Evolutionary conservation across 2,329 filamentous ascomycete genomes (phyloP).

Genomic region (Didymella pinodella): DNA sequence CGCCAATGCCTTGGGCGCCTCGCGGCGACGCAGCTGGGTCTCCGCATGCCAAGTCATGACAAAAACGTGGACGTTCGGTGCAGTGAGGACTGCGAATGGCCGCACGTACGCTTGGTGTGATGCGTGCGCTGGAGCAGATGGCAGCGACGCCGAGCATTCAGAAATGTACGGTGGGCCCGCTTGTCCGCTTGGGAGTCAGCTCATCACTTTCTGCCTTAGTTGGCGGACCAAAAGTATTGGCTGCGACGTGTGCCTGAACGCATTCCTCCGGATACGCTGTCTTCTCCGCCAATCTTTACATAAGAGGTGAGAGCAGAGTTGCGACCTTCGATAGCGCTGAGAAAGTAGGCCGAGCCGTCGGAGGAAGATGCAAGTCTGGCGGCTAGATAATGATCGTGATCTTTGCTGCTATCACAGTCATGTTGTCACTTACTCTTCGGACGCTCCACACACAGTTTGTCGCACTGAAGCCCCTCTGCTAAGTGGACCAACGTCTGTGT

Average conservation of each 20-base stretch:
- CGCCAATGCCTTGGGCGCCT: constrained; percentile 34
- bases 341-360: constrained; percentile 8
- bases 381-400: not conserved
- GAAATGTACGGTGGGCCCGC: constrained; percentile 23
- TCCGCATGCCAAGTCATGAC: constrained; percentile 20
- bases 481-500: constrained; percentile 11
- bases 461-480: constrained; percentile 9
- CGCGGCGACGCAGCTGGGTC: constrained; percentile 6
- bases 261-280: constrained; percentile 12
- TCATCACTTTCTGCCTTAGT: constrained; percentile 21
- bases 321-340: constrained; percentile 1
- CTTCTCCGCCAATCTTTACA: constrained; percentile 13
- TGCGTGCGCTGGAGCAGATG: constrained; percentile 9
- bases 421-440: constrained; percentile 13
- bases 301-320: constrained; percentile 1
- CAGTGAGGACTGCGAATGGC: constrained; percentile 1
- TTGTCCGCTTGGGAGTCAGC: constrained; percentile 22
- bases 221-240: constrained; percentile 25
- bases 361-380: not conserved
- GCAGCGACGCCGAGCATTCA: constrained; percentile 17
- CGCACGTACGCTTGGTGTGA: not conserved
- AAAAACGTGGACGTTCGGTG: constrained; percentile 10
- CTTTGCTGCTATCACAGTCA: constrained; percentile 1
- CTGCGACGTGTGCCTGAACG: constrained; percentile 20
- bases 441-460: constrained; percentile 4